Evolutionary conservation across 495 filamentous ascomycete genomes (phyloP), one percentile per base, ranked within the genome.

Genomic region (Annulohypoxylon stygium): DNA sequence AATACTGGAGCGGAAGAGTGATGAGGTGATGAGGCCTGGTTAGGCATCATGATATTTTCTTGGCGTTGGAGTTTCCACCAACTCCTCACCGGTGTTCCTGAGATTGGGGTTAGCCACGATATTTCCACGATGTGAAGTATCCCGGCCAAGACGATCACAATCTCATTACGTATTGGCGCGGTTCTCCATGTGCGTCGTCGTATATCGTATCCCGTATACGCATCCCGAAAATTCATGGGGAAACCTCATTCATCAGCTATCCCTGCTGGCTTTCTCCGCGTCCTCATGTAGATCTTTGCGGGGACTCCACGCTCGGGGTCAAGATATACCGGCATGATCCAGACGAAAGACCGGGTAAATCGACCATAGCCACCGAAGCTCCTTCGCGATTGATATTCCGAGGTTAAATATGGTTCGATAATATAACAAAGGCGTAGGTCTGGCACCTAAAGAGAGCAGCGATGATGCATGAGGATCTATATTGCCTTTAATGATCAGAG

Each of bases 21-120:
- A 64, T 71, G 67, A 20, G 7, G 34, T 68, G 71, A 23, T 67
- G 72, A 68, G 65, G 23, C 14, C 64, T 75, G 58, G 62, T 39
- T 75, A 23, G 34, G 67, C 16, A 53, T 64, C 1, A 43, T 68
- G 25, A 41, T 2, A 37, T 58, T 16, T 67, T 63, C 48, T 67
- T 67, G 43, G 14, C 55, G 25, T 37, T 65, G n/a, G 62, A 65
- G 51, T 14, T 37, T 6, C 33, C 12, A 9, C 41, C 3, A 34
- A 12, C 43, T 47, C 43, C 43, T 18, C 43, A 47, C n/a, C n/a
- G 12, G 4, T 47, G n/a, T 16, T 16, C 18, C n/a, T 50, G 57
- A 11, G n/a, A 37, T 20, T 20, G n/a, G n/a, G 30, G n/a, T 34
- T 4, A 37, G 37, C 11, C 30, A 20, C 33, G 54, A 12, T 47